Percentiles rank a stretch among this genome's conserved stretches.
Evolutionary conservation across 2,329 filamentous ascomycete genomes (phyloP).

Genomic region (Penicillium sp.): DNA sequence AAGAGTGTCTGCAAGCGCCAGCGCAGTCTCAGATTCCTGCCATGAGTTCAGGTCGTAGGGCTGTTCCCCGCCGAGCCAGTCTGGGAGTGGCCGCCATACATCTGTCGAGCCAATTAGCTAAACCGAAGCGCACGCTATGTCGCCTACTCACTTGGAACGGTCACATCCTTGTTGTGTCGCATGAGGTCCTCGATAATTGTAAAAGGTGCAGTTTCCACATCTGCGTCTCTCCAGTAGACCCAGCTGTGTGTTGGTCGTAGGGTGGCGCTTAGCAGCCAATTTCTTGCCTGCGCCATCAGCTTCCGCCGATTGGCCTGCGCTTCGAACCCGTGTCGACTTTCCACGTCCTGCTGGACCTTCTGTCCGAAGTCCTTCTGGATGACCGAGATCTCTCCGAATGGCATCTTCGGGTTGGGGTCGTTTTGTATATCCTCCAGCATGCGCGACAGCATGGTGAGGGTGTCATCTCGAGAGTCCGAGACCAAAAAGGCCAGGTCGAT

Average conservation of each 20-base stretch:
- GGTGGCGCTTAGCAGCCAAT: slow-evolving; percentile 93
- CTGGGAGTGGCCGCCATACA: slow-evolving; percentile 96
- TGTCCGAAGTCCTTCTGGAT: slow-evolving; percentile 99
- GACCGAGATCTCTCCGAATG: slow-evolving; percentile 94
- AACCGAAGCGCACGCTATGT: neutral
- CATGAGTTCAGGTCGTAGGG: slow-evolving; percentile 98
- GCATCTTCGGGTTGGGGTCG: slow-evolving; percentile 74
- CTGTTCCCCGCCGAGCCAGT: slow-evolving; percentile 98
- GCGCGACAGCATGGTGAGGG: slow-evolving; percentile 72
- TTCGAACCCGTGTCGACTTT: slow-evolving; percentile 95
- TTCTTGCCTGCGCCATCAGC: slow-evolving; percentile 95
- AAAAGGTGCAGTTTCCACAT: slow-evolving; percentile 95
- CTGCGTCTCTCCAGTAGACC: slow-evolving; percentile 99
- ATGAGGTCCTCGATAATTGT: slow-evolving; percentile 97
- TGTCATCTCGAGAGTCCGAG: slow-evolving; percentile 94
- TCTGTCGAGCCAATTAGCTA: slow-evolving; percentile 54
- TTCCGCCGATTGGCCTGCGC: slow-evolving; percentile 92
- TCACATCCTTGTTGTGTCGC: slow-evolving; percentile 98
- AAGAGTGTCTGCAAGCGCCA: slow-evolving; percentile 88
- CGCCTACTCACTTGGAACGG: slow-evolving; percentile 84
- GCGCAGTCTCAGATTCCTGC: slow-evolving; percentile 97
- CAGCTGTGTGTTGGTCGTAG: slow-evolving; percentile 94
- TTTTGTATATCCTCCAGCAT: slow-evolving; percentile 79
- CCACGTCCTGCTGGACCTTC: slow-evolving; percentile 95
- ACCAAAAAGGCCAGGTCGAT: slow-evolving; percentile 97